Percentiles rank a stretch among this genome's conserved stretches.
Conservation (phyloP, 106 monocot genomes). For the Platanthera zijinensis region DNA sequence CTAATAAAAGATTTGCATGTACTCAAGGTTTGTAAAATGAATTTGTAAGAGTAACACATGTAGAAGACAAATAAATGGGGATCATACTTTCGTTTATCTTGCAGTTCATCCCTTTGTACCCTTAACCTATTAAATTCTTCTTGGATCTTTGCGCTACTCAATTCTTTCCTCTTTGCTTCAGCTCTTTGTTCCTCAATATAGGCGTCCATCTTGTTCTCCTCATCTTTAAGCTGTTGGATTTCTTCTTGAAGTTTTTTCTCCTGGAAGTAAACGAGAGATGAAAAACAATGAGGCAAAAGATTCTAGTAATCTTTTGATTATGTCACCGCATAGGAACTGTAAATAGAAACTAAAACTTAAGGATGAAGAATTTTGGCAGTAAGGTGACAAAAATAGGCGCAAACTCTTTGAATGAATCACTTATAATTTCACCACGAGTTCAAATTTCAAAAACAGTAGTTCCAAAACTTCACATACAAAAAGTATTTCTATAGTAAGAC, state of each 20-base stretch:
- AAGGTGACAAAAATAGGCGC: neutral
- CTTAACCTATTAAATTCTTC: constrained; percentile 55
- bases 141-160: constrained; percentile 36
- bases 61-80: constrained; percentile 1
- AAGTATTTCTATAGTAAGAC: neutral
- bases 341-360: neutral
- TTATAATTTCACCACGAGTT: neutral
- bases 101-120: constrained; percentile 70
- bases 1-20: constrained; percentile 27
- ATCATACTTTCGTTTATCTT: constrained; percentile 81
- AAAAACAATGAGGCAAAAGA: neutral
- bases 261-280: constrained; percentile 20
- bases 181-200: constrained; percentile 50
- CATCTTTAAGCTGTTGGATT: constrained; percentile 73
- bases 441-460: neutral
- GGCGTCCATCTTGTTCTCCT: constrained; percentile 34
- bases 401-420: neutral
- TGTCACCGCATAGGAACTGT: neutral
- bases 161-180: constrained; percentile 38
- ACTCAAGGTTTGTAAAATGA: constrained; percentile 9
- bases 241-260: constrained; percentile 75
- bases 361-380: neutral
- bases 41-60: neutral
- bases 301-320: neutral
- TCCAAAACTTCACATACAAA: neutral